Conservation (phyloP, 345 rosid species). For the Streptanthus diversifolius region DNA sequence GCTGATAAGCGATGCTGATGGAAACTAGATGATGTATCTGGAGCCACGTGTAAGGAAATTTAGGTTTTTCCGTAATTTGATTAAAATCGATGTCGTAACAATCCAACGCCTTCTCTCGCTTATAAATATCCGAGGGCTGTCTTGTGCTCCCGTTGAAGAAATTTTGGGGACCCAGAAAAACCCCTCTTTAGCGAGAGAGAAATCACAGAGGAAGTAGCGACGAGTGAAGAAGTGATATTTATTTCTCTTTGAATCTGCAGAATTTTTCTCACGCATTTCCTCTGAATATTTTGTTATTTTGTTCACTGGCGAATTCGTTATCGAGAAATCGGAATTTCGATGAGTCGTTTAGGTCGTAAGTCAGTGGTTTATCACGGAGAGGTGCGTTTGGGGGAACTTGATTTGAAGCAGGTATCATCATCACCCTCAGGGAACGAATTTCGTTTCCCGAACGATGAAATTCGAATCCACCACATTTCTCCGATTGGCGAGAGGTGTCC, state of each 20-base stretch:
- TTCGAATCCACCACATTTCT: slow-evolving; percentile 78
- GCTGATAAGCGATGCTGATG: neutral
- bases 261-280: slow-evolving; percentile 26
- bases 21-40: slow-evolving; percentile 9
- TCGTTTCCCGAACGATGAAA: slow-evolving; percentile 86
- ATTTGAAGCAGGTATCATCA: slow-evolving; percentile 42
- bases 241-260: slow-evolving; percentile 3
- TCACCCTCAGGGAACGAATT: slow-evolving; percentile 43
- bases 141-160: neutral
- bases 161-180: slow-evolving; percentile 17
- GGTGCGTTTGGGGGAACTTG: slow-evolving; percentile 73
- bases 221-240: neutral
- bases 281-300: neutral
- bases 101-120: neutral
- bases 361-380: slow-evolving; percentile 83
- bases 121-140: slow-evolving; percentile 35
- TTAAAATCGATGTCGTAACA: slow-evolving; percentile 7
- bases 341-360: slow-evolving; percentile 84
- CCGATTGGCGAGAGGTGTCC: slow-evolving; percentile 78
- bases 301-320: neutral
- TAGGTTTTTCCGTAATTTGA: slow-evolving; percentile 36
- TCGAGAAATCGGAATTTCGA: slow-evolving; percentile 18
- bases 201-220: slow-evolving; percentile 11
- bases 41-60: slow-evolving; percentile 31
- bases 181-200: slow-evolving; percentile 26